Evolutionary conservation across 306 rosid species (phyloP), one percentile per base, ranked within the genome.

Genomic region (Prunus davidiana): DNA sequence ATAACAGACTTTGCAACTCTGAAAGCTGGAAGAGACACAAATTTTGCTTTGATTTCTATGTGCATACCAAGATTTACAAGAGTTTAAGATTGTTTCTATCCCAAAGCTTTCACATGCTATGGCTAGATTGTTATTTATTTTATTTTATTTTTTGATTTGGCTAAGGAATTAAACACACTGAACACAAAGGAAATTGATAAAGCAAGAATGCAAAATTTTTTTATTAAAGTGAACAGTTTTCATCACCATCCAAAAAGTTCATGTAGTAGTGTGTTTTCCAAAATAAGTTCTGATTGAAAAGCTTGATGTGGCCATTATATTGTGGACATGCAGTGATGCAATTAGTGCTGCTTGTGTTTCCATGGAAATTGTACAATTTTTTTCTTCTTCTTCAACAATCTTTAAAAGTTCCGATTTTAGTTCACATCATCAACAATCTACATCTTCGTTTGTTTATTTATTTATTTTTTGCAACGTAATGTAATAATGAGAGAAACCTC

Each of bases 331-430:
- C 38, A 64, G 43, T 51, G 32, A 47, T 76, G 62, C 61, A 62
- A 62, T 28, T 5, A 15, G 55, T 43, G 38, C 20, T 41, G 16
- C 19, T 38, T 69, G 67, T 55, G 73, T 60, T 50, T 76, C 67
- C 30, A 6, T 74, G 73, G 54, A 81, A 34, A 76, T 62, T 62
- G 66, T 32, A 5, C 66, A 18, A 47, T 76, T 62, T 73, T 79
- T 32, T 32, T 24, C 24, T 32, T 32, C 54, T 28, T 5, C 49
- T 0, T 56, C 7, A 8, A 14, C 56, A 51, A 51, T 5, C 20
- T 16, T 51, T 15, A 5, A 32, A 32, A 32, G 38, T 1, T 32
- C 4, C 0, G 6, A 32, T 32, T 32, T 32, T 32, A 32, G 7
- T 32, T 32, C 5, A 32, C 38, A 32, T 32, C 38, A 32, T 32